These are phyloP conservation scores for Salisapilia sapeloensis DNA, from an alignment of 352 stramenopile species.

Conservation along the genomic window DNA sequence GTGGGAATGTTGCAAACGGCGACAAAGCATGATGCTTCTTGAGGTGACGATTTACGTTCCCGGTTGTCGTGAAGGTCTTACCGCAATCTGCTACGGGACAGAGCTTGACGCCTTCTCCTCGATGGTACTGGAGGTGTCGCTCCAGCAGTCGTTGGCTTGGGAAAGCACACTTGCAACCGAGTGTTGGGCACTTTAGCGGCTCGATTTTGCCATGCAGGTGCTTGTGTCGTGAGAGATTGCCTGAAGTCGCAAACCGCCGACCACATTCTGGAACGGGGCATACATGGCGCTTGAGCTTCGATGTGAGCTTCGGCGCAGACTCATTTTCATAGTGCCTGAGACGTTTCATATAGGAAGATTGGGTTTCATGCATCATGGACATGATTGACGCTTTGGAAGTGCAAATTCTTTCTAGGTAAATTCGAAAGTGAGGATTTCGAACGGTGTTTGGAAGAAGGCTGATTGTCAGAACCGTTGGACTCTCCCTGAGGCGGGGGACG, in stretches of 20 bases:
- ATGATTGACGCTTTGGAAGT: too few relatives aligned
- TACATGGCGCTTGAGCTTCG: conserved; percentile 31
- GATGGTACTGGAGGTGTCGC: conserved; percentile 49
- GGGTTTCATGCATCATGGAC: too few relatives aligned
- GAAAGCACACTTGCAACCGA: conserved; percentile 28
- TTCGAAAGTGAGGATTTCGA: too few relatives aligned
- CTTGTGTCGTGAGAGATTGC: conserved; percentile 43
- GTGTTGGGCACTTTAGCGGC: conserved; percentile 24
- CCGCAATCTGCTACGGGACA: conserved; percentile 17
- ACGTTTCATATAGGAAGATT: too few relatives aligned
- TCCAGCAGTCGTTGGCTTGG: conserved; percentile 36
- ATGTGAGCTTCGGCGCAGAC: too few relatives aligned
- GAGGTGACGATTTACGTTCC: conserved; percentile 42
- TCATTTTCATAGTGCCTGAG: too few relatives aligned
- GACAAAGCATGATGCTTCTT: conserved; percentile 43
- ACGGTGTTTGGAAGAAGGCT: too few relatives aligned
- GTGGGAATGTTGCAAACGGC: too few relatives aligned
- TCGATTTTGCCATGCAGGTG: conserved; percentile 30
- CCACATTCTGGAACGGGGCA: conserved; percentile 27
- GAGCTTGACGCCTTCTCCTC: conserved; percentile 24
- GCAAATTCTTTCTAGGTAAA: too few relatives aligned
- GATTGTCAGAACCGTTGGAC: too few relatives aligned
- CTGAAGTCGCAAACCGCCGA: conserved; percentile 29
- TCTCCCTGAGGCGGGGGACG: too few relatives aligned
- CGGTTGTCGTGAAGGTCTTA: conserved; percentile 42